Evolutionary conservation across 2,329 filamentous ascomycete species (phyloP).

Genomic region (Arthrobotrys iridis): DNA sequence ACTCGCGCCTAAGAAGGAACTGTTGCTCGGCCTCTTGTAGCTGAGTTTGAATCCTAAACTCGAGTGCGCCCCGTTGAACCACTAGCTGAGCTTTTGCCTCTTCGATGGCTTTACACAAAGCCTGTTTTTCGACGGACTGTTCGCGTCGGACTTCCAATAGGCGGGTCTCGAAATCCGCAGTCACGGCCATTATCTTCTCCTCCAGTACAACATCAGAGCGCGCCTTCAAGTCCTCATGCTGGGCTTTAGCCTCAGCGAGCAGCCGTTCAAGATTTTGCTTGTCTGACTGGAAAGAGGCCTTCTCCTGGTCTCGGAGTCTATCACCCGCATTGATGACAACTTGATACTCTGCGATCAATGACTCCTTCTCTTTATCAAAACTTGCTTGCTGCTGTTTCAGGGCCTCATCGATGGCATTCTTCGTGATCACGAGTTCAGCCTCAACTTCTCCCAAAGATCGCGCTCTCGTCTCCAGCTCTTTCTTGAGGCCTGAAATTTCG

Average conservation of each 20-base stretch:
- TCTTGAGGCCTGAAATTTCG: constrained; percentile 12
- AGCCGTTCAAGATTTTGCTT: constrained; percentile 23
- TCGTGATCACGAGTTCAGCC: constrained; percentile 14
- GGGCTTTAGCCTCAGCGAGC: constrained; percentile 12
- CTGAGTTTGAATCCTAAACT: constrained; percentile 18
- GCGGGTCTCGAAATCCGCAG: constrained; percentile 14
- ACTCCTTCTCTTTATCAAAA: constrained; percentile 44
- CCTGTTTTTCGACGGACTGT: constrained; percentile 25
- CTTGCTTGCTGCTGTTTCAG: constrained; percentile 14
- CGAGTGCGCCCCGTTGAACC: constrained; percentile 24
- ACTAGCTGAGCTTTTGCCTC: constrained; percentile 26
- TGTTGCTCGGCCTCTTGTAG: constrained; percentile 44
- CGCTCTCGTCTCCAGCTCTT: constrained; percentile 18
- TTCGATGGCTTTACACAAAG: constrained; percentile 20
- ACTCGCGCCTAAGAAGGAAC: constrained; percentile 8
- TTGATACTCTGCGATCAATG: constrained; percentile 42
- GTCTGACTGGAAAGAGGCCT: constrained; percentile 23
- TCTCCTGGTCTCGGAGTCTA: constrained; percentile 37
- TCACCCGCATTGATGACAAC: constrained; percentile 43
- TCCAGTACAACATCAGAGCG: neutral
- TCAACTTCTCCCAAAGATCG: constrained; percentile 28
- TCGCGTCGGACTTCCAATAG: neutral
- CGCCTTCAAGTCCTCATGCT: constrained; percentile 15
- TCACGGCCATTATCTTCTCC: constrained; percentile 11
- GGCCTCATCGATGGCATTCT: neutral